Conservation (phyloP, 2,329 filamentous ascomycete species). For the Penicillium hesseltinei region DNA sequence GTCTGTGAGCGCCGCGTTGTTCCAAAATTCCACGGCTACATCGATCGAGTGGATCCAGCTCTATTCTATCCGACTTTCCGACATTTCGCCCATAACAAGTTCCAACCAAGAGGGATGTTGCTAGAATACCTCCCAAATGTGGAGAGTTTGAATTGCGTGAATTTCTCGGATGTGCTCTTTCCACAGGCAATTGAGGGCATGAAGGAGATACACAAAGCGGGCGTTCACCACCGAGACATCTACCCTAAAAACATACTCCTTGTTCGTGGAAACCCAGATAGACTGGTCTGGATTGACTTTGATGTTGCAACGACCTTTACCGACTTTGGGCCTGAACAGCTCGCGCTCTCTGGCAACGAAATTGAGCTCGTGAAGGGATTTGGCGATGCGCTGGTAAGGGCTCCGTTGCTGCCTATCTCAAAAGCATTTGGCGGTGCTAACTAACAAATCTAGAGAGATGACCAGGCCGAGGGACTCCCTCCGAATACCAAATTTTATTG, state of each 20-base stretch:
- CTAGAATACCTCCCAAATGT: slow-evolving; percentile 18
- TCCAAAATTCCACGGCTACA: slow-evolving; percentile 23
- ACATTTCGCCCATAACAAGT: slow-evolving; percentile 20
- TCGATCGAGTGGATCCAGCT: slow-evolving; percentile 21
- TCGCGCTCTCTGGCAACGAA: slow-evolving; percentile 14
- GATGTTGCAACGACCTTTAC: slow-evolving; percentile 25
- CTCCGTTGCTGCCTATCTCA: neutral
- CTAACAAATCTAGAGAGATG: slow-evolving; percentile 15
- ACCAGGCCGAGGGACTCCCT: slow-evolving; percentile 20
- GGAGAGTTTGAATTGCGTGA: slow-evolving; percentile 20
- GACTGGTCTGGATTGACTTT: slow-evolving; percentile 27
- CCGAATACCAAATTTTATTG: slow-evolving; percentile 23
- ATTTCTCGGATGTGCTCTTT: slow-evolving; percentile 19
- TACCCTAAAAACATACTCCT: slow-evolving; percentile 22
- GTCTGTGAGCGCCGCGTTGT: slow-evolving; percentile 22
- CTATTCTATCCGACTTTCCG: slow-evolving; percentile 17
- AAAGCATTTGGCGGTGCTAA: slow-evolving; percentile 1
- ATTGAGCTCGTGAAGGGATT: slow-evolving; percentile 15
- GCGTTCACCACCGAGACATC: slow-evolving; percentile 20
- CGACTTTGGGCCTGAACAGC: slow-evolving; percentile 8
- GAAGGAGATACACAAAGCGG: slow-evolving; percentile 19
- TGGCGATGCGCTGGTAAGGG: slow-evolving; percentile 13
- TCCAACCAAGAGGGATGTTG: slow-evolving; percentile 15
- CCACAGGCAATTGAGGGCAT: slow-evolving; percentile 20
- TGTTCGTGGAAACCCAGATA: slow-evolving; percentile 14